Evolutionary conservation across 345 rosid genomes (phyloP), one percentile per base, ranked within the genome.

Genomic region (Eucalyptus melliodora): DNA sequence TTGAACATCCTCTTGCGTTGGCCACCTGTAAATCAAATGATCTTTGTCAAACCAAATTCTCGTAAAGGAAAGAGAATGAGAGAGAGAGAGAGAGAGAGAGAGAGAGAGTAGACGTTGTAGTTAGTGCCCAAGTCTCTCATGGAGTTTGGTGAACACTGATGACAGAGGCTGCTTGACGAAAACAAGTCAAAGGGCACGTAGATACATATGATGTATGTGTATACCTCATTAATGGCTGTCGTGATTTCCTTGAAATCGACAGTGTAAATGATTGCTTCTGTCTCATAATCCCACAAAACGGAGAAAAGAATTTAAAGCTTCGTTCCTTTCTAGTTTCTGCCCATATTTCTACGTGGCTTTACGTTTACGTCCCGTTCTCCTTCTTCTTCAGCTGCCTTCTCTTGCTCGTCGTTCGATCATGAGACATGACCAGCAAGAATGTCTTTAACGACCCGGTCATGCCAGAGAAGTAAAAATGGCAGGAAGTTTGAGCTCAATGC

Each of bases 331-430:
- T 67, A 31, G 80, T 31, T 67, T 31, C 80, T 67, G 80, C 86
- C 40, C 13, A 65, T 50, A 82, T 42, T 23, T 45, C 72, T 67
- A 24, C 89, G 87, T 90, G 92, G 92, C 93, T 82, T 83, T 91
- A 30, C 86, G 86, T 86, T 67, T 86, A 86, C 69, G 89, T 59
- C 47, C 86, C n/a, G 87, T 88, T 50, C 53, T 65, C 89, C 47
- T 45, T 45, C 91, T 40, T 90, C 91, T 65, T 49, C 72, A 8
- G 86, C 85, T 10, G 67, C 90, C 51, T 60, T 40, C 16, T 80
- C 62, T 81, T 55, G 87, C 86, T 59, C 55, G 55, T 89, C 60
- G 9, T 88, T 50, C 24, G 16, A 49, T 49, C 50, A 13, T 5
- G 50, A 49, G 50, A 49, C 50, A 5, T 49, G 5, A 13, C 10